phyloP scores from a whole-genome alignment of 2,329 filamentous ascomycete genomes.

The Thielaviopsis cerberus region DNA sequence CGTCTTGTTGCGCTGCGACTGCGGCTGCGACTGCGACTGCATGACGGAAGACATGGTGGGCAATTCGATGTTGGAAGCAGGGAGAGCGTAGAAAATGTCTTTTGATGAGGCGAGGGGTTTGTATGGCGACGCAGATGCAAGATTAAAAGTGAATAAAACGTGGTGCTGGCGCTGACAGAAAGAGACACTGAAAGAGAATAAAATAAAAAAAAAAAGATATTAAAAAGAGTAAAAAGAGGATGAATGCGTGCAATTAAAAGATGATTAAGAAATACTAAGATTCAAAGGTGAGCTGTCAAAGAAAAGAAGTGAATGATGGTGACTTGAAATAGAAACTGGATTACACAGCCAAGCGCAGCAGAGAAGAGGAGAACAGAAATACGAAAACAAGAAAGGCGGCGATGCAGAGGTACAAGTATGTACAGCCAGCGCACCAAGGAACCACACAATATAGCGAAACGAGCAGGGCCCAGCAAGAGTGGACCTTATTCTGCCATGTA shows the following conservation, averaged over 20 bases:
- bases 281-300: not conserved
- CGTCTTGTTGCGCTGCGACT: slow-evolving; percentile 6
- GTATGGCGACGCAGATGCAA: not conserved
- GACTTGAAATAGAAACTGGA: not conserved
- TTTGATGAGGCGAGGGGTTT: not conserved
- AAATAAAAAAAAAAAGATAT: not conserved
- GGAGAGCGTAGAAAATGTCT: not conserved
- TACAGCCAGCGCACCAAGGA: not conserved
- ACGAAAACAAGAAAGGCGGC: not conserved
- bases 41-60: slow-evolving; percentile 1
- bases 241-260: not conserved
- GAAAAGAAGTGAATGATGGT: not conserved
- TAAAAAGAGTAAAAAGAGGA: not conserved
- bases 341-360: not conserved
- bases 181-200: not conserved
- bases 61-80: not conserved
- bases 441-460: not conserved
- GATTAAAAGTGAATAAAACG: not conserved
- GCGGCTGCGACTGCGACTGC: not conserved
- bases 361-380: not conserved
- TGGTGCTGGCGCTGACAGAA: not conserved
- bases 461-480: not conserved
- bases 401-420: not conserved
- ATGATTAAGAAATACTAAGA: not conserved
- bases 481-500: not conserved